phyloP scores from a whole-genome alignment of 2,329 filamentous ascomycete genomes.

The Pestalotiopsis sp. region DNA sequence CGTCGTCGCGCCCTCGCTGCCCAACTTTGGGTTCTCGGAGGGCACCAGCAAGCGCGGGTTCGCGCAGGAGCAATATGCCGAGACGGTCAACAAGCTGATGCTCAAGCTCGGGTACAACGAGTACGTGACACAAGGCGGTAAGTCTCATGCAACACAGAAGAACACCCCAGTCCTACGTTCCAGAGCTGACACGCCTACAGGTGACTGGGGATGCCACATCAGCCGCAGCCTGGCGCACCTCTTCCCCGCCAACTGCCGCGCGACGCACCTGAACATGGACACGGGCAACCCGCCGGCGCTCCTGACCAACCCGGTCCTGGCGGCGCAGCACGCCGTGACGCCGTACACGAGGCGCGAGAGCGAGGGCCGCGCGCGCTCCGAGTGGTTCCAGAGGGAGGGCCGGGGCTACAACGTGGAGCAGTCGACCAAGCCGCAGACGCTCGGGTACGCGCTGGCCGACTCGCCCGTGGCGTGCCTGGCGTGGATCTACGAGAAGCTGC shows the following conservation, averaged over 20 bases:
- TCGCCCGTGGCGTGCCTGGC: slow-evolving; percentile 71
- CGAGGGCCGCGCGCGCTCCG: slow-evolving; percentile 51
- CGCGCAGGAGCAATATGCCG: slow-evolving; percentile 61
- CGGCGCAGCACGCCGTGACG: slow-evolving; percentile 55
- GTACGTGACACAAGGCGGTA: slow-evolving; percentile 45
- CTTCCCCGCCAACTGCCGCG: slow-evolving; percentile 60
- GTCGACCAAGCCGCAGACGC: slow-evolving; percentile 70
- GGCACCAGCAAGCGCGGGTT: slow-evolving; percentile 54
- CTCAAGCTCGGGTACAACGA: slow-evolving; percentile 64
- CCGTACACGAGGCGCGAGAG: slow-evolving; percentile 56
- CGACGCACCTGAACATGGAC: slow-evolving; percentile 64
- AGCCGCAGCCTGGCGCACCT: slow-evolving; percentile 62
- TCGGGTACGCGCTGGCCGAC: slow-evolving; percentile 71
- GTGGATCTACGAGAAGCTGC: slow-evolving; percentile 82
- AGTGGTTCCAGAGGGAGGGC: slow-evolving; percentile 62
- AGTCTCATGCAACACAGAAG: background rate
- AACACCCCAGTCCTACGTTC: background rate
- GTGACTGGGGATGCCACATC: slow-evolving; percentile 72
- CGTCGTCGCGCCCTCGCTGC: slow-evolving; percentile 59
- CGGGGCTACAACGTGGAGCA: slow-evolving; percentile 63
- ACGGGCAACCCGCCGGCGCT: slow-evolving; percentile 49
- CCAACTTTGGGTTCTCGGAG: slow-evolving; percentile 53
- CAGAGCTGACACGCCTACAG: slow-evolving; percentile 30
- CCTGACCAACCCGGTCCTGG: slow-evolving; percentile 56
- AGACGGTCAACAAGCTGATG: slow-evolving; percentile 71